Conservation (phyloP, 2,329 filamentous ascomycete species). For the Ascochyta pisi region DNA sequence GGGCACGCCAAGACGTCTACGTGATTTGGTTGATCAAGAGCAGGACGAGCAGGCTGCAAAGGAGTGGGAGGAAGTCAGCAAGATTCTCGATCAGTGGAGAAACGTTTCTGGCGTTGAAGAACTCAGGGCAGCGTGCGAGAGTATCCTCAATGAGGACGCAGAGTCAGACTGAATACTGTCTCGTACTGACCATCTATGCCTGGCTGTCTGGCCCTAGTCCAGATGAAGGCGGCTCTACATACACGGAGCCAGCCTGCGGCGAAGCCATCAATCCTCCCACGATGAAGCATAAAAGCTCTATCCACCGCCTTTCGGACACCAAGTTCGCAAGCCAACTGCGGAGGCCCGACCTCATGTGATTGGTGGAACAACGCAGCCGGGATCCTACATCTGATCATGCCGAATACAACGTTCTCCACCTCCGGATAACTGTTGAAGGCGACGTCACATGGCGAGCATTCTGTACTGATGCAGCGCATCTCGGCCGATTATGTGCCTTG, state of each 20-base stretch:
- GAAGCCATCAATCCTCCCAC: neutral
- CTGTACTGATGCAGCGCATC: neutral
- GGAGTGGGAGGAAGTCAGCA: conserved; percentile 55
- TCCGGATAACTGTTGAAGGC: conserved; percentile 6
- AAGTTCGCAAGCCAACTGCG: neutral
- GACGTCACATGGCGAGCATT: neutral
- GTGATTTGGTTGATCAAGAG: conserved; percentile 65
- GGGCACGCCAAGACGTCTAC: conserved; percentile 66
- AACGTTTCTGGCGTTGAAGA: conserved; percentile 53
- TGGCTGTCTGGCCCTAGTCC: neutral
- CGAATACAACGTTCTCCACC: neutral
- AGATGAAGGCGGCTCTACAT: neutral
- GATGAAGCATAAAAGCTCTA: neutral
- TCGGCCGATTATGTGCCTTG: neutral
- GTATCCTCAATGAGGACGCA: conserved; percentile 37
- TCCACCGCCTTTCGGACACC: neutral
- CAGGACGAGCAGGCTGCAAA: conserved; percentile 65
- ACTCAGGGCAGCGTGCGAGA: conserved; percentile 48
- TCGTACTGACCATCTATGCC: neutral
- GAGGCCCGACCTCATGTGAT: conserved; percentile 1
- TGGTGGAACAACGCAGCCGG: conserved; percentile 15
- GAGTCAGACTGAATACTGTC: conserved; percentile 30
- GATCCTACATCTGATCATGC: neutral
- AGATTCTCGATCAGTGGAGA: conserved; percentile 53
- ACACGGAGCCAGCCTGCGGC: neutral